phyloP scores from a whole-genome alignment of 768 basidiomycete species.

The Artomyces pyxidatus region DNA sequence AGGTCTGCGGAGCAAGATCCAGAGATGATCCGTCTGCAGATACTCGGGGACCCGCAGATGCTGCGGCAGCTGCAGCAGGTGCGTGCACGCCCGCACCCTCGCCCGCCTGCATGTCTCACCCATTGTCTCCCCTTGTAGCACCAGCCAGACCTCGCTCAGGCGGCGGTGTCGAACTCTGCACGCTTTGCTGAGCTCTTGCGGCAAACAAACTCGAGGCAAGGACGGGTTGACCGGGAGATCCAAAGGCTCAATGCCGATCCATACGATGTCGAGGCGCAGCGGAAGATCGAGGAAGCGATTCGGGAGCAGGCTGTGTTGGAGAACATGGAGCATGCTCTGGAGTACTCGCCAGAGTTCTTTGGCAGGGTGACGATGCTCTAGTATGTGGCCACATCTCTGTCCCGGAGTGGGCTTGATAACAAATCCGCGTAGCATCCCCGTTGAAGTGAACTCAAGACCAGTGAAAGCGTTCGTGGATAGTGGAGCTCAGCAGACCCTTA shows the following conservation, averaged over 20 bases:
- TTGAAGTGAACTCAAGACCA: conserved; percentile 86
- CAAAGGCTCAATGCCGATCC: conserved; percentile 77
- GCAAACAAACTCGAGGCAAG: conserved; percentile 49
- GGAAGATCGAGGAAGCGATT: conserved; percentile 89
- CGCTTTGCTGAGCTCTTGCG: conserved; percentile 71
- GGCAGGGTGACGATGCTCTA: conserved; percentile 96
- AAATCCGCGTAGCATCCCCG: conserved; percentile 52
- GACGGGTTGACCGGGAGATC: conserved; percentile 53
- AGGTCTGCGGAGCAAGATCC: conserved; percentile 73
- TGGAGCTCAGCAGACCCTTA: conserved; percentile 95
- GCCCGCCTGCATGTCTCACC: background rate
- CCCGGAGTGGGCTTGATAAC: conserved; percentile 1
- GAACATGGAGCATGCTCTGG: conserved; percentile 90
- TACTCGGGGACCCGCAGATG: conserved; percentile 75
- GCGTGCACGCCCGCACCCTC: conserved; percentile 16
- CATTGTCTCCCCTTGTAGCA: conserved; percentile 32
- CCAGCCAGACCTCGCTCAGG: conserved; percentile 75
- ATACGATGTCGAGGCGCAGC: conserved; percentile 87
- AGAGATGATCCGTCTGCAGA: conserved; percentile 85
- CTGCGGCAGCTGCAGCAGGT: conserved; percentile 71
- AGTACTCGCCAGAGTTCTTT: conserved; percentile 89
- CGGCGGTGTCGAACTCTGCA: conserved; percentile 56
- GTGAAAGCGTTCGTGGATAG: conserved; percentile 98
- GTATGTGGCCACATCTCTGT: conserved; percentile 41
- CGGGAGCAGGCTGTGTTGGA: conserved; percentile 82